phyloP scores from a whole-genome alignment of 306 rosid genomes.

The Lupinus albus region DNA sequence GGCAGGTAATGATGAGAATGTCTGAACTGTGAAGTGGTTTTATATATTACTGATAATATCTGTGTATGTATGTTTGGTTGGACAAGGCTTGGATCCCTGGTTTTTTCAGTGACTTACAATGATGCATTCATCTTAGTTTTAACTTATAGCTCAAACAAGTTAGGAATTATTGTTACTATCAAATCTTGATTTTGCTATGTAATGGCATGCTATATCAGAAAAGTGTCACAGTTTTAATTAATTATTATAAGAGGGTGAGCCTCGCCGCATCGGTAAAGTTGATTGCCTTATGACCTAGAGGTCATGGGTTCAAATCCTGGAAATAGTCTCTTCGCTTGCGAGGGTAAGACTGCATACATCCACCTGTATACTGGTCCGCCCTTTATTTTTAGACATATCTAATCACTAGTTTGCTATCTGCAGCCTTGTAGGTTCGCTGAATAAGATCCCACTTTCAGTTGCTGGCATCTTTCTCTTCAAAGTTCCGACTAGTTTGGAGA shows the following conservation, averaged over 20 bases:
- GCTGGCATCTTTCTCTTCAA: slow-evolving; percentile 90
- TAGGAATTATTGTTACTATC: background rate
- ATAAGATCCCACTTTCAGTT: slow-evolving; percentile 94
- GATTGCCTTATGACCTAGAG: too few species aligned
- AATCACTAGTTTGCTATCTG: slow-evolving; percentile 43
- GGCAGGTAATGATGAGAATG: background rate
- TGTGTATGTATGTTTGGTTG: background rate
- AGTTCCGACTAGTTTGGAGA: slow-evolving; percentile 94
- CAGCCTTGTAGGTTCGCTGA: slow-evolving; percentile 97
- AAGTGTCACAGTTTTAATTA: background rate
- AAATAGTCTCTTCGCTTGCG: too few species aligned
- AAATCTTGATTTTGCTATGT: slow-evolving; percentile 9
- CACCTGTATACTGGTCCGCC: too few species aligned
- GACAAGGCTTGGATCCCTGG: background rate
- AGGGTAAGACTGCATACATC: too few species aligned
- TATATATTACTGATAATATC: slow-evolving; percentile 2
- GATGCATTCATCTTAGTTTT: slow-evolving; percentile 22
- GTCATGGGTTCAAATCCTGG: too few species aligned
- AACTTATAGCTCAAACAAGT: slow-evolving; percentile 20
- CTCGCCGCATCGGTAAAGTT: too few species aligned
- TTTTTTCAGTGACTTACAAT: slow-evolving; percentile 9
- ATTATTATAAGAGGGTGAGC: background rate
- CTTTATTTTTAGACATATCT: slow-evolving; percentile 18
- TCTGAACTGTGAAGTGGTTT: slow-evolving; percentile 15
- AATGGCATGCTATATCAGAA: slow-evolving; percentile 32